Percentiles rank a stretch among this genome's conserved stretches.
phyloP scores from a whole-genome alignment of 2,329 filamentous ascomycete genomes.

The Cercospora canescens region DNA sequence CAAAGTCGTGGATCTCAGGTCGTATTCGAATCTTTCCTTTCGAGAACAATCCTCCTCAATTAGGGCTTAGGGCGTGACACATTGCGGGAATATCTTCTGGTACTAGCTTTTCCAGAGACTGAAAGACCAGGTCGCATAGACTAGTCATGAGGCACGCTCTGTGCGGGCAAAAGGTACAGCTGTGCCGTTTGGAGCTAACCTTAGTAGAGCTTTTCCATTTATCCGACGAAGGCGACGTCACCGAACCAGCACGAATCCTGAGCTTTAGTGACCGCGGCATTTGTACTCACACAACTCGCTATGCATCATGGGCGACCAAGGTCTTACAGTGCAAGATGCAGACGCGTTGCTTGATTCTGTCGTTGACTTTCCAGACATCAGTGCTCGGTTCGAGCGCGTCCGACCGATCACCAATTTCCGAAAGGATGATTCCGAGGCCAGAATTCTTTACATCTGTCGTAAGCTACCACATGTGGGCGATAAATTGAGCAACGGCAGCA shows the following conservation, averaged over 20 bases:
- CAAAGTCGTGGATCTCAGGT: too few species aligned
- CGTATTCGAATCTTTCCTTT: too few species aligned
- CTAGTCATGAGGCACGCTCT: too few species aligned
- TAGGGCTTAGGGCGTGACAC: too few species aligned
- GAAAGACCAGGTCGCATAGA: too few species aligned
- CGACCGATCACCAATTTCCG: constrained; percentile 35
- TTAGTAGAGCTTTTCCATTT: too few species aligned
- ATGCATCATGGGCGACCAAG: constrained; percentile 19
- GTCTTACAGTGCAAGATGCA: constrained; percentile 22
- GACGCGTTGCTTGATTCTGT: constrained; percentile 21
- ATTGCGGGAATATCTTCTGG: too few species aligned
- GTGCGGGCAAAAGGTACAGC: background rate
- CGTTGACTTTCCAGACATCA: constrained; percentile 18
- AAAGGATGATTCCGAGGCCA: constrained; percentile 32
- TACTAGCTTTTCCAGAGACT: too few species aligned
- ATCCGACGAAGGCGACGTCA: background rate
- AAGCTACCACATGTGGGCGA: background rate
- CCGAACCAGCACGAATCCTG: background rate
- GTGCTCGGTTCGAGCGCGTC: constrained; percentile 22
- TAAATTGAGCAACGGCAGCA: background rate
- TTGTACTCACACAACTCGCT: background rate
- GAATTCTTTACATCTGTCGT: constrained; percentile 32
- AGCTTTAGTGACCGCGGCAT: background rate
- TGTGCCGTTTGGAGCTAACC: background rate
- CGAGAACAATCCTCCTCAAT: too few species aligned